These are phyloP conservation scores for Aspergillus phoenicis DNA, from an alignment of 2,329 filamentous ascomycete genomes.

Conservation along the genomic window DNA sequence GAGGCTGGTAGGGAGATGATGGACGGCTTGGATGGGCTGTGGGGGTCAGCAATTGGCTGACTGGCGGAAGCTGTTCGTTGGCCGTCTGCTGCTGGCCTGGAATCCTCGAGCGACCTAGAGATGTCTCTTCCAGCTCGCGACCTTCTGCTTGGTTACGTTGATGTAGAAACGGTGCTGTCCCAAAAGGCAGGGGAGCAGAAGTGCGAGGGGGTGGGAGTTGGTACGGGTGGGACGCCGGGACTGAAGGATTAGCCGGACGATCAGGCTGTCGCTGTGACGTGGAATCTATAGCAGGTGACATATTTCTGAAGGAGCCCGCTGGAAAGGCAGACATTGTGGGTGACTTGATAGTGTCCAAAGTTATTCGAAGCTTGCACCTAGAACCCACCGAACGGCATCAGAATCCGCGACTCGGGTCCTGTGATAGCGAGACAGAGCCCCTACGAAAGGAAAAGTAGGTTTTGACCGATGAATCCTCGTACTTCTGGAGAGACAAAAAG, in stretches of 20 bases:
- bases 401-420: background rate
- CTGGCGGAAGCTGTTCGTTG: constrained; percentile 42
- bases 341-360: background rate
- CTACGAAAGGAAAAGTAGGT: background rate
- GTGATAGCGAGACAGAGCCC: background rate
- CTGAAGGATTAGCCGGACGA: constrained; percentile 35
- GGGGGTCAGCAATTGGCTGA: constrained; percentile 44
- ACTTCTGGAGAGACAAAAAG: background rate
- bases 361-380: background rate
- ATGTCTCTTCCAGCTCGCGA: constrained; percentile 23
- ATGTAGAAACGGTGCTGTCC: constrained; percentile 35
- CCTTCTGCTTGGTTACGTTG: constrained; percentile 29
- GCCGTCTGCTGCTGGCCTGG: constrained; percentile 16
- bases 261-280: constrained; percentile 31
- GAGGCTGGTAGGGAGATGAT: constrained; percentile 32
- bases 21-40: constrained; percentile 29
- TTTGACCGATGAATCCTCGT: background rate
- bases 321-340: constrained; percentile 39
- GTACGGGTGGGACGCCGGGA: constrained; percentile 37
- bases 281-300: constrained; percentile 35
- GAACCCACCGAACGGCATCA: background rate
- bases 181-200: constrained; percentile 38
- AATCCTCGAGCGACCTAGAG: constrained; percentile 17
- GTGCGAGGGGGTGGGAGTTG: constrained; percentile 45
- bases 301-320: constrained; percentile 45